Evolutionary conservation across 176 grass and related monocot species (phyloP).

Genomic region (Luzula sylvatica): DNA sequence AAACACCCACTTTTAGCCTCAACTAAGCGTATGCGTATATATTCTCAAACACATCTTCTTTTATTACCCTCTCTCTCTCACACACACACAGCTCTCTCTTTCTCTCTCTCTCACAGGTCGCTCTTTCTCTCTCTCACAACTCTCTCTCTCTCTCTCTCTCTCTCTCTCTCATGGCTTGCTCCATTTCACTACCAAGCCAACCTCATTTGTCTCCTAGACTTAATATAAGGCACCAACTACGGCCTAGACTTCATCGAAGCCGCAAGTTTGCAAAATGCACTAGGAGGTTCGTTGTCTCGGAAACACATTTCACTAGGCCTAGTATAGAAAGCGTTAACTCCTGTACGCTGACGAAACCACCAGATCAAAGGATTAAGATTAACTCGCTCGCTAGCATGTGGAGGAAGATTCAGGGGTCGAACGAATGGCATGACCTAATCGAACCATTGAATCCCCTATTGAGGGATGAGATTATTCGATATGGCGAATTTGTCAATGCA

Average conservation of each 20-base stretch:
- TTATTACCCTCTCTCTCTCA: not conserved
- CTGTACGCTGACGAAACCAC: not conserved
- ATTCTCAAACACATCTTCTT: constrained; percentile 5
- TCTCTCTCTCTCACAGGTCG: constrained; percentile 7
- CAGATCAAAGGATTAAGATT: not conserved
- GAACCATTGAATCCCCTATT: constrained; percentile 32
- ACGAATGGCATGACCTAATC: constrained; percentile 41
- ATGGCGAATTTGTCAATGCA: constrained; percentile 51
- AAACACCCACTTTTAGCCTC: not conserved
- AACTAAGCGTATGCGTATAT: constrained; percentile 7
- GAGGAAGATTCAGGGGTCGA: constrained; percentile 49
- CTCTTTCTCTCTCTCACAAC: constrained; percentile 3
- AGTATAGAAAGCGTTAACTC: no score
- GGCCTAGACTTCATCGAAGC: not conserved
- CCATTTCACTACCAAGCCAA: constrained; percentile 16
- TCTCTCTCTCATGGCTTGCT: constrained; percentile 16
- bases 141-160: not conserved
- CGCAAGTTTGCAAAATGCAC: not conserved
- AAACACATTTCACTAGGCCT: not conserved
- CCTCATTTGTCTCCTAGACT: not conserved
- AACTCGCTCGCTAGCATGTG: constrained; percentile 38
- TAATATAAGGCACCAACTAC: not conserved
- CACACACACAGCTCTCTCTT: no score
- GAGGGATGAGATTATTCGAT: constrained; percentile 47
- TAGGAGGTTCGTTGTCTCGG: not conserved